Evolutionary conservation across 164 flowering plant genomes (phyloP), one percentile per base, ranked within the genome.

Genomic region (Vitis labrusca): DNA sequence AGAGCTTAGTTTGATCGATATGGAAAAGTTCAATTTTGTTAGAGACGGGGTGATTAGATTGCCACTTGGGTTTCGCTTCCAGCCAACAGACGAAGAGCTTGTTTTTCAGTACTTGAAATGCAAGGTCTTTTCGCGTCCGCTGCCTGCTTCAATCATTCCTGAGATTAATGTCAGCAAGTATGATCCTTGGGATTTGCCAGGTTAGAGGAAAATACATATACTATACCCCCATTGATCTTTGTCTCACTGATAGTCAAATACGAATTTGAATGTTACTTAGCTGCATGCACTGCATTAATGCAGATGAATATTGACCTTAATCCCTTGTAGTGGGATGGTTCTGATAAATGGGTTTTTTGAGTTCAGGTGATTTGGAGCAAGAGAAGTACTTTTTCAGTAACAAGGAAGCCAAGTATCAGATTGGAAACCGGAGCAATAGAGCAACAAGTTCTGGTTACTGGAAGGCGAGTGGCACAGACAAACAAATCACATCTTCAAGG

Each of bases 1-100:
- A 56, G 8, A 55, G 19, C 27, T 23, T 23, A 23, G 0, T 23
- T 23, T 23, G 14, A 56, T 37, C 17, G 9, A 64, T 4, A 81
- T 83, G 85, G 80, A 84, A 69, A 85, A 80, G 73, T 80, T 81
- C 48, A 85, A 77, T 58, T 85, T 89, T 71, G 86, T 85, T 19
- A 73, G 59, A 55, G 80, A 85, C 75, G 90, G 93, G 53, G 77
- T 73, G 30, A 73, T 66, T 48, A 85, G 75, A 73, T 73, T 92
- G 79, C 97, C 96, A 17, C 96, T 93, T 9, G 97, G 97, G 1
- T 91, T 92, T 60, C 70, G 92, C 10, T 91, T 92, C 73, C 89
- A 89, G 64, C 97, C 97, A 1, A 91, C 96, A 0, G 97, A 92
- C 44, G 94, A 92, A 75, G 97, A 92, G 74, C 86, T 92, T 27